These are phyloP conservation scores for Fusarium sp. DNA, from an alignment of 2,329 filamentous ascomycete species.

Conservation along the genomic window DNA sequence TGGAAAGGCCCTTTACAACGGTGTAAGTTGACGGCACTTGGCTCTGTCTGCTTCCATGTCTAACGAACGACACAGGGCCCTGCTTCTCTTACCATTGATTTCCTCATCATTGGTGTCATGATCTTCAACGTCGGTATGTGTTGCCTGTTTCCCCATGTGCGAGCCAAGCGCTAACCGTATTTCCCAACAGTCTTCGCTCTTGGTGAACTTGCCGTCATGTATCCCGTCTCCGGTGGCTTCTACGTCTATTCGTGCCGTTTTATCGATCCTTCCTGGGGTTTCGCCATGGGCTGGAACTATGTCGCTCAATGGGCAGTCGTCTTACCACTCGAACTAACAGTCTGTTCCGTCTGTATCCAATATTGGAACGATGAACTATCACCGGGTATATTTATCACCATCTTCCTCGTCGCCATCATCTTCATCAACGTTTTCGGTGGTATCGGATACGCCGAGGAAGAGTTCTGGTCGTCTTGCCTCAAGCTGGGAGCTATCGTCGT, in stretches of 20 bases:
- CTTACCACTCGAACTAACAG: slow-evolving; percentile 63
- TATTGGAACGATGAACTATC: slow-evolving; percentile 63
- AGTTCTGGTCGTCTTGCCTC: slow-evolving; percentile 66
- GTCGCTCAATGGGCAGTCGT: slow-evolving; percentile 63
- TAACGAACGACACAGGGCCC: slow-evolving; percentile 47
- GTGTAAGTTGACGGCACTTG: slow-evolving; percentile 46
- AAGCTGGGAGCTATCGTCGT: slow-evolving; percentile 68
- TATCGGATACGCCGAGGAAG: slow-evolving; percentile 65
- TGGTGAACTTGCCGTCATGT: slow-evolving; percentile 72
- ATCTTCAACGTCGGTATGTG: slow-evolving; percentile 64
- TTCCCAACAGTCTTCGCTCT: slow-evolving; percentile 62
- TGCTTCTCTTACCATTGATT: slow-evolving; percentile 60
- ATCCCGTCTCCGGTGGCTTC: slow-evolving; percentile 71
- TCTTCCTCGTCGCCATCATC: slow-evolving; percentile 63
- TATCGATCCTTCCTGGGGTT: slow-evolving; percentile 71
- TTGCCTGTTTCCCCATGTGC: not conserved
- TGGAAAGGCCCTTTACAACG: slow-evolving; percentile 63
- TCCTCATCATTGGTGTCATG: slow-evolving; percentile 69
- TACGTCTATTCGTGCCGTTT: slow-evolving; percentile 72
- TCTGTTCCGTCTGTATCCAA: slow-evolving; percentile 62
- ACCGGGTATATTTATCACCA: slow-evolving; percentile 64
- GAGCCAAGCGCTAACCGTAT: slow-evolving; percentile 12
- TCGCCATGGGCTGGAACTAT: slow-evolving; percentile 62
- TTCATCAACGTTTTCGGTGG: slow-evolving; percentile 68
- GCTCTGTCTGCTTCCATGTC: not conserved